A percentile compares a stretch with the other conserved stretches of the same genome.
Evolutionary conservation across 768 basidiomycete genomes (phyloP).

Genomic region (Hygrocybe punicea): DNA sequence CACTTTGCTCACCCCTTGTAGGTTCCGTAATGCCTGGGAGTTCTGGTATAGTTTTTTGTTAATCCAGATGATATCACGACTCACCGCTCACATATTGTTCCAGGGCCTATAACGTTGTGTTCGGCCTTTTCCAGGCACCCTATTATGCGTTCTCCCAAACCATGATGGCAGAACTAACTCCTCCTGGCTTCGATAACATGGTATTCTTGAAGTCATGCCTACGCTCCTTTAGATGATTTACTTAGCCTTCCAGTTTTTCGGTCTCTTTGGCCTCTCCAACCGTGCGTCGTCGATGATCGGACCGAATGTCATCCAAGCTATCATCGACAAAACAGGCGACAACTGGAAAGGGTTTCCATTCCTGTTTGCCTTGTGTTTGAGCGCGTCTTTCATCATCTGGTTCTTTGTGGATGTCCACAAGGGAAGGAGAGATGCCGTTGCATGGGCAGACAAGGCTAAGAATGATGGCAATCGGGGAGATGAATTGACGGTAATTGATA

Average conservation of each 20-base stretch:
- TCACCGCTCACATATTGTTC: not conserved
- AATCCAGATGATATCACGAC: not conserved
- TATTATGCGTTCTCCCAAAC: constrained; percentile 86
- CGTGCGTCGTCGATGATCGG: constrained; percentile 85
- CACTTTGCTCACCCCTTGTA: constrained; percentile 14
- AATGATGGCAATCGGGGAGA: not conserved
- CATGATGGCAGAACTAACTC: constrained; percentile 86
- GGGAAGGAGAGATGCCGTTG: constrained; percentile 58
- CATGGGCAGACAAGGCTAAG: constrained; percentile 43
- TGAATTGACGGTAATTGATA: too few species aligned
- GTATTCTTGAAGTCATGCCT: constrained; percentile 16
- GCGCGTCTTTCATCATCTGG: constrained; percentile 77
- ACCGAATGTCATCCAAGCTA: constrained; percentile 80
- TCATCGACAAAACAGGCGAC: constrained; percentile 66
- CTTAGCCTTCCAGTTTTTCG: constrained; percentile 61
- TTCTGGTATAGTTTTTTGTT: constrained; percentile 58
- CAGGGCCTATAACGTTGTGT: constrained; percentile 77
- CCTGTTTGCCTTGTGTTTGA: constrained; percentile 65
- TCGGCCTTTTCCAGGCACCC: constrained; percentile 80
- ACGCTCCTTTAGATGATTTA: not conserved
- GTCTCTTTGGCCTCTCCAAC: constrained; percentile 80
- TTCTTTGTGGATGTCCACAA: constrained; percentile 63
- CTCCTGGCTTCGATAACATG: constrained; percentile 84
- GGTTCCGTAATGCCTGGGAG: constrained; percentile 82
- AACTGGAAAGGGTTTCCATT: constrained; percentile 88